These are phyloP conservation scores for Ceratocystis papillata DNA, from an alignment of 2,329 filamentous ascomycete genomes.

Conservation along the genomic window DNA sequence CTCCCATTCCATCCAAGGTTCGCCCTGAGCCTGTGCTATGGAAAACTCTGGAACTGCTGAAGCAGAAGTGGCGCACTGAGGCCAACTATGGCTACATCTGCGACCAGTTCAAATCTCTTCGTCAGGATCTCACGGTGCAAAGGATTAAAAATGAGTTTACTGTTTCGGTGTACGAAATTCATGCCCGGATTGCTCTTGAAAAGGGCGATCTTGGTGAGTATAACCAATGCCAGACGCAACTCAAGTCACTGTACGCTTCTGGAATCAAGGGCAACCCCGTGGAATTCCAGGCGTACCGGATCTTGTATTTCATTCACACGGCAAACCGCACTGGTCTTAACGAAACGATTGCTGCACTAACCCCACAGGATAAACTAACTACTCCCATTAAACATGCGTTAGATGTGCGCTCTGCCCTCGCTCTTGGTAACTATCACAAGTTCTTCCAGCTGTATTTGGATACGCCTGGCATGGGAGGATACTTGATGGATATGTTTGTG, in stretches of 20 bases:
- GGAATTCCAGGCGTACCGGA: slow-evolving; percentile 99
- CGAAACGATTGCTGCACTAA: slow-evolving; percentile 98
- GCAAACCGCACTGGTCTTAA: slow-evolving; percentile 97
- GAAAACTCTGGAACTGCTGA: slow-evolving; percentile 76
- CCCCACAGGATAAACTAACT: slow-evolving; percentile 84
- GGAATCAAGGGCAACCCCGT: slow-evolving; percentile 78
- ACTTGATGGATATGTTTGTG: slow-evolving; percentile 99
- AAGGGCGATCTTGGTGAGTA: slow-evolving; percentile 99
- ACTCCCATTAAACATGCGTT: slow-evolving; percentile 79
- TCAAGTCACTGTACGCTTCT: slow-evolving; percentile 80
- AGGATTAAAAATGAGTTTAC: slow-evolving; percentile 96
- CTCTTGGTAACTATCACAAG: slow-evolving; percentile 90
- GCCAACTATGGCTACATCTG: slow-evolving; percentile 96
- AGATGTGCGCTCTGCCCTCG: slow-evolving; percentile 79
- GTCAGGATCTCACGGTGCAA: slow-evolving; percentile 95
- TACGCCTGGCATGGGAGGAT: slow-evolving; percentile 92
- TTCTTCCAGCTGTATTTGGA: slow-evolving; percentile 95
- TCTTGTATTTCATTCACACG: slow-evolving; percentile 98
- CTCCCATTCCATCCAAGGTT: slow-evolving; percentile 78
- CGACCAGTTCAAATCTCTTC: slow-evolving; percentile 97
- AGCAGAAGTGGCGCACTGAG: slow-evolving; percentile 88
- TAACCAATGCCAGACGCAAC: slow-evolving; percentile 99
- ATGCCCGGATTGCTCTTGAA: slow-evolving; percentile 92
- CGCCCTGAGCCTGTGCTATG: slow-evolving; percentile 71
- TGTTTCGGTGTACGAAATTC: slow-evolving; percentile 91